Evolutionary conservation across 2,329 filamentous ascomycete species (phyloP).

Genomic region (Stagonosporopsis cucurbitacearum): DNA sequence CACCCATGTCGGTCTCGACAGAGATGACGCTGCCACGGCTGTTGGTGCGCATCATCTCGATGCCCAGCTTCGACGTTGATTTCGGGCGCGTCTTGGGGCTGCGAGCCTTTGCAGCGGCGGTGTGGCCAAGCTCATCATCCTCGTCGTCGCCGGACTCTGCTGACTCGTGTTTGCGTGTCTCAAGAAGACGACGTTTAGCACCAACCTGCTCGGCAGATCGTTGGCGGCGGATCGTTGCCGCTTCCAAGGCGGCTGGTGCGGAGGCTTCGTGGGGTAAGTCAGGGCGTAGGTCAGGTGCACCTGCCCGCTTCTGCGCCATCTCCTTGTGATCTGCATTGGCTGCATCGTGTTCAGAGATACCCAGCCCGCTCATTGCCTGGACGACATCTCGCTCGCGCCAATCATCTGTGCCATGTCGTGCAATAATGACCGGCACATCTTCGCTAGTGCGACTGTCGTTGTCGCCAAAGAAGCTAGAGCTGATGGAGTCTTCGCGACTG

Average conservation of each 20-base stretch:
- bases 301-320: slow-evolving; percentile 35
- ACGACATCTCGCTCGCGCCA: slow-evolving; percentile 70
- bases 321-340: slow-evolving; percentile 45
- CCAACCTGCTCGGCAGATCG: slow-evolving; percentile 76
- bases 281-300: slow-evolving; percentile 37
- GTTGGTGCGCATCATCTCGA: slow-evolving; percentile 98
- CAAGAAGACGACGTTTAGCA: slow-evolving; percentile 75
- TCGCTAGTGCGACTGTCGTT: slow-evolving; percentile 76
- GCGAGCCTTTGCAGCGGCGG: slow-evolving; percentile 38
- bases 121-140: slow-evolving; percentile 82
- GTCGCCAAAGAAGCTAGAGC: slow-evolving; percentile 86
- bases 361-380: slow-evolving; percentile 67
- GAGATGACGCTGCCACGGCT: slow-evolving; percentile 79
- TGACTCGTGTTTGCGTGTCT: slow-evolving; percentile 75
- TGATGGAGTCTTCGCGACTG: slow-evolving; percentile 86
- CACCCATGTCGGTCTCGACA: slow-evolving; percentile 51
- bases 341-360: slow-evolving; percentile 72
- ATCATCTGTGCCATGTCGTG: slow-evolving; percentile 74
- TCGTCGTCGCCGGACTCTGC: slow-evolving; percentile 93
- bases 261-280: slow-evolving; percentile 55
- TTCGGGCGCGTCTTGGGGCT: slow-evolving; percentile 58
- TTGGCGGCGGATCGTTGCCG: slow-evolving; percentile 61
- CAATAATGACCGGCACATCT: slow-evolving; percentile 77
- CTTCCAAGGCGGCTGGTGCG: slow-evolving; percentile 66
- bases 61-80: slow-evolving; percentile 79